Evolutionary conservation across 2,329 filamentous ascomycete genomes (phyloP), one percentile per base, ranked within the genome.

Genomic region (Beauveria asiatica): DNA sequence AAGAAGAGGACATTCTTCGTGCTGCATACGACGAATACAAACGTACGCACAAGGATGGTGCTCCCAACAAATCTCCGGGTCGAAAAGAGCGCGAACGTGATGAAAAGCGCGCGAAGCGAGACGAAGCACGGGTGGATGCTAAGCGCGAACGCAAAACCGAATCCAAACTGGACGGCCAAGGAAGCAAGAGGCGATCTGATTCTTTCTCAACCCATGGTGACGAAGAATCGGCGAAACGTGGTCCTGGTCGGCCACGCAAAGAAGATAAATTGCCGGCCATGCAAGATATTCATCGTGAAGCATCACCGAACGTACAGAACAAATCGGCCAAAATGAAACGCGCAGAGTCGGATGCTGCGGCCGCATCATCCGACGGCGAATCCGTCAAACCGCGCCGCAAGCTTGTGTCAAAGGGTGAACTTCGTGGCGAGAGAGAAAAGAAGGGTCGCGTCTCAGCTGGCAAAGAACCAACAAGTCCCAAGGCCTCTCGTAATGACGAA

Each of bases 1-100:
- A 93, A 63, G 94, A 99, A 71, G 86, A 89, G 64, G 83, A 91
- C 48, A 77, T 95, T 59, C 74, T 99, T 53, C 92, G 92, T 70
- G 81, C 86, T 44, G 84, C 88, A 3, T 92, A 86, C 65, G 87
- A 92, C 61, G 81, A 83, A 33, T 84, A 83, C 65, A 83, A 79
- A 64, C 82, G 81, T 59, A 72, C 71, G 2, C 76, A 80, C 54
- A 82, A 80, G 64, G 76, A 78, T 21, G 67, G 69, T 13, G 65
- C 71, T 19, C 84, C 81, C 64, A 73, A 71, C 3, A 82, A 80
- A 61, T 82, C 82, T 21, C 81, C 83, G 2, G 73, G 67, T 33
- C 74, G 75, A 46, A 74, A 76, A 27, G 75, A 75, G 21, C 69
- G 72, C 17, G 72, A 77, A 21, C 72, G 71, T 57, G 80, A 83